Base-by-base conservation (phyloP, 345 rosid species). In the Laguncularia racemosa region DNA sequence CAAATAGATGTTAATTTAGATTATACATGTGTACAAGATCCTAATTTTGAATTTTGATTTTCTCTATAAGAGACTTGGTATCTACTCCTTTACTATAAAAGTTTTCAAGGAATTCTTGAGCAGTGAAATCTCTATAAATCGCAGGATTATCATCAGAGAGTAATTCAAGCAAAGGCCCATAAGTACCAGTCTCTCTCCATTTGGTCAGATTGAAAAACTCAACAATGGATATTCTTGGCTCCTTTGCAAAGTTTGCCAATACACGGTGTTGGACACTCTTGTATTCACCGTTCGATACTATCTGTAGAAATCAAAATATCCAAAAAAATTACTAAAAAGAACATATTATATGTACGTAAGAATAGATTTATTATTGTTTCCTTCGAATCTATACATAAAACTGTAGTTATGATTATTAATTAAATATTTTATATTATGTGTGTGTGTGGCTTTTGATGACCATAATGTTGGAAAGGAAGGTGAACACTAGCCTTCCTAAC, bases 201-300 rank as follows among this genome's bases (percentile, higher is more conserved):
- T 58, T 58, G 61, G 46, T 28, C 18, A 68, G 54, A 44, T 53
- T 62, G 56, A 71, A 68, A 45, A 76, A 68, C 23, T 20, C 52
- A 12, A 65, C 76, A 0, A 65, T 12, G 6, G 76, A 68, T 50
- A 72, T 62, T 43, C 80, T 23, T 17, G 72, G 52, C 16, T 71
- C 63, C 61, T 65, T 56, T 5, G 17, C 14, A 2, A 48, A 21
- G 48, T 76, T 76, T 2, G 80, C 77, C 52, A 65, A 1, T 4
- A 76, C 72, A 2, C 80, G 62, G 14, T 76, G 80, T 44, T 76
- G 54, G 5, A 71, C 72, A 46, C 74, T 76, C 19, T 52, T 65
- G 64, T 72, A 76, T 55, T 65, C 64, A 2, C 74, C 77, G 40
- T 76, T 76, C 1, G 74, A 68, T 1, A 65, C 59, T 47, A 76